Evolutionary conservation across 192 early-diverging fungal species (phyloP), one percentile per base, ranked within the genome.

Genomic region (Linnemannia exigua): DNA sequence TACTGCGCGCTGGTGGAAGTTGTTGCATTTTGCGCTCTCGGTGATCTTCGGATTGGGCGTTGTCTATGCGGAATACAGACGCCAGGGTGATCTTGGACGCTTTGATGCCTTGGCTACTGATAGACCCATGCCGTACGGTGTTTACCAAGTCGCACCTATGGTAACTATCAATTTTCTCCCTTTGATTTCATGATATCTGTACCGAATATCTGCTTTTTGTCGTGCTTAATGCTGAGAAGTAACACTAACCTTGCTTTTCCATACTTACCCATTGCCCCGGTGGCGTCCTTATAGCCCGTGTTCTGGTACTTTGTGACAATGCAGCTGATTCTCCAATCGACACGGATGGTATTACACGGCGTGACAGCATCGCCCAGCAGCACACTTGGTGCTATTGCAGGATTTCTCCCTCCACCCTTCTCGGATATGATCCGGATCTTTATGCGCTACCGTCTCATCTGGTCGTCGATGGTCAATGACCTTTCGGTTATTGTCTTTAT

Each of bases 271-370:
- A 14, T 19, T 5, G n/a, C n/a, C n/a, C n/a, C n/a, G n/a, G n/a
- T n/a, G n/a, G n/a, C n/a, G n/a, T 33, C 33, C 33, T 22, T 17
- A 12, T 74, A 90, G 90, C 84, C 90, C 16, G 63, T 90, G 58
- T 92, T 92, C 81, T 92, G 91, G 91, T 92, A 92, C 70, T 92
- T 91, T 88, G 70, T 88, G 4, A 90, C 89, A 9, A 68, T 90
- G 63, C 89, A 92, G 67, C 38, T 92, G 37, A 79, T 88, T 28
- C 70, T 92, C 54, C 91, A 92, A 67, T 85, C 91, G 1, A 75
- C 89, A 0, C 70, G 88, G 17, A 82, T 92, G 74, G 78, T 87
- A 25, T 87, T 87, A 28, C 88, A 91, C 69, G 78, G 90, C 28
- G 88, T 91, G 50, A 90, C 66, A 50, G 73, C 82, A 4, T 83